Evolutionary conservation across 371 early-diverging fungal species (phyloP), one percentile per base, ranked within the genome.

Genomic region (Mortierella sp.): DNA sequence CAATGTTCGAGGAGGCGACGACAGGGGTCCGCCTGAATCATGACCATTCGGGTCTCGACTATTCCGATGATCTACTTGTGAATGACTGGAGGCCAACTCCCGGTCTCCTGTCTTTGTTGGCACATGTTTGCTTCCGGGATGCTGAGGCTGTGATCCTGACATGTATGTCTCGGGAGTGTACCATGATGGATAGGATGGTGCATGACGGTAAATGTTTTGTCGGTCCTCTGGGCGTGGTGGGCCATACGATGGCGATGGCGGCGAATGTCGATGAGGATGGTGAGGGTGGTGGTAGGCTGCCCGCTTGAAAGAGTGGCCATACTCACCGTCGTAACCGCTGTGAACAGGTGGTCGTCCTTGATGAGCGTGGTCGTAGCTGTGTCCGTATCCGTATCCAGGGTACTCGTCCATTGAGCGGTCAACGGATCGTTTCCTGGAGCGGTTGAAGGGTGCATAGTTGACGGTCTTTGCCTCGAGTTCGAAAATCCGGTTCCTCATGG

Each of bases 401-500:
- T 81, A 63, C 14, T 81, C 84, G 18, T 78, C 84, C 43, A 58
- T 43, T 38, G 70, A 72, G 29, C 74, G 70, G 16, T 80, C 80
- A 5, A 77, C 68, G 18, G 81, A 70, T 10, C 84, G 70, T 71
- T 84, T 84, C 60, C 78, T 46, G 56, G 78, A 48, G 14, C 77
- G 63, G 32, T 78, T 80, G 74, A 84, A 84, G 16, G 84, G 84
- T 12, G 84, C 54, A 56, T 84, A 84, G 56, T 84, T 75, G 27
- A 75, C 74, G 1, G 84, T 71, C 74, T 84, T 84, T 24, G 81
- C 78, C 60, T 84, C 84, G n/a, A 84, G 74, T 56, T 84, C 84
- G 73, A 84, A 81, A 12, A 84, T 84, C 46, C 84, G 75, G 56
- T 84, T 84, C 55, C 81, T 75, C 84, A 84, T 84, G 29, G 84